Conservation (phyloP, 1,139 yeast genomes). For the Lodderomyces margitis region DNA sequence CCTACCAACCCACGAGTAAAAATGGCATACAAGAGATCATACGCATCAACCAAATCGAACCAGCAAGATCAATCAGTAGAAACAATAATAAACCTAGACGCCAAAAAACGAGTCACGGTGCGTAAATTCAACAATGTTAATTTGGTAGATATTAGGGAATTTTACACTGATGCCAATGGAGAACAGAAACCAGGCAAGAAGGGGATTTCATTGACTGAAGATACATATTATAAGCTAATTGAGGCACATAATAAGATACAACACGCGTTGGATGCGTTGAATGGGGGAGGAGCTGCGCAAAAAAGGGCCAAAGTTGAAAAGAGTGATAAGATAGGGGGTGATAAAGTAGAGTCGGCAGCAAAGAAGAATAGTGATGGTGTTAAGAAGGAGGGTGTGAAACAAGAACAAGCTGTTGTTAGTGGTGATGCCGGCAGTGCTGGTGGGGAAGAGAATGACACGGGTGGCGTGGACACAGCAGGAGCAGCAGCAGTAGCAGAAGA, state of each 20-base stretch:
- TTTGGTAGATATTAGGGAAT: constrained; percentile 80
- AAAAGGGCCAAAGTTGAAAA: constrained; percentile 13
- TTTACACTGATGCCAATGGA: constrained; percentile 58
- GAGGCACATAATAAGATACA: constrained; percentile 55
- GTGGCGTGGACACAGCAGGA: neutral
- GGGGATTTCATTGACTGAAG: constrained; percentile 78
- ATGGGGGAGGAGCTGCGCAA: constrained; percentile 20
- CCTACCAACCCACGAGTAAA: no score
- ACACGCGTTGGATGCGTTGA: constrained; percentile 54
- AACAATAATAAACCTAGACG: constrained; percentile 43
- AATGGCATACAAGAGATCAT: constrained; percentile 12
- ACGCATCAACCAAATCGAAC: neutral
- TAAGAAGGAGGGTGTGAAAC: constrained; percentile 3
- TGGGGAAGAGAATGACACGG: constrained; percentile 4
- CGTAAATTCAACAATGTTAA: constrained; percentile 63
- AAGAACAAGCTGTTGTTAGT: neutral
- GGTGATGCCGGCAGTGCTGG: constrained; percentile 2
- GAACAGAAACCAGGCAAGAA: constrained; percentile 77
- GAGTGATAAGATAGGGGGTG: constrained; percentile 6
- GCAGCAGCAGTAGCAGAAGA: neutral
- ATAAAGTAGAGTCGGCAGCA: constrained; percentile 8
- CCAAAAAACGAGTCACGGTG: constrained; percentile 69
- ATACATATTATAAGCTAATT: constrained; percentile 59
- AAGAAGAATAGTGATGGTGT: constrained; percentile 11
- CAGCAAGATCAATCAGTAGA: constrained; percentile 13